A percentile compares a stretch with the other conserved stretches of the same genome.
phyloP scores from a whole-genome alignment of 768 basidiomycete genomes.

The Nidularia pulvinata region DNA sequence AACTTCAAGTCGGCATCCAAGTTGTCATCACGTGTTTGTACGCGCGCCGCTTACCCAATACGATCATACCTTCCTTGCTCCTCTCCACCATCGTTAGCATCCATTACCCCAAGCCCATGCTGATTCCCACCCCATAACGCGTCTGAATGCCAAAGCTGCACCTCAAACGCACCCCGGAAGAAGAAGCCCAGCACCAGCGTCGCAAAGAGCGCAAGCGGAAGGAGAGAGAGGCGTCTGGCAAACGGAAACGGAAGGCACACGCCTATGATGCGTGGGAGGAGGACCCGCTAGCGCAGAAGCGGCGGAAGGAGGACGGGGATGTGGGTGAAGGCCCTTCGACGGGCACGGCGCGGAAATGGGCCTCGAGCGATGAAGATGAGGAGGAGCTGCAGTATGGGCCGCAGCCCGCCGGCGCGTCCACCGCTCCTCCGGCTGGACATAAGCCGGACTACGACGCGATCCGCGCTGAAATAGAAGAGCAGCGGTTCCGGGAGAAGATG shows the following conservation, averaged over 20 bases:
- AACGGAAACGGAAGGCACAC: conserved; percentile 22
- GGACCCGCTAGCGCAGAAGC: conserved; percentile 17
- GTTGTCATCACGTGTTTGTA: no score
- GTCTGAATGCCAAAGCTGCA: conserved; percentile 48
- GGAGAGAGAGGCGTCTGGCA: conserved; percentile 1
- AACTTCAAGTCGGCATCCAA: no score
- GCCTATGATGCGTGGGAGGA: conserved; percentile 9
- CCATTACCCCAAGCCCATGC: no score
- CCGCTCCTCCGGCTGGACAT: conserved; percentile 2
- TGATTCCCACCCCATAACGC: no score
- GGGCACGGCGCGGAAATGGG: conserved; percentile 34
- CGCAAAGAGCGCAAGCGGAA: conserved; percentile 37
- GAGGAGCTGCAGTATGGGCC: conserved; percentile 13
- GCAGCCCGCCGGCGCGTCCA: conserved; percentile 9
- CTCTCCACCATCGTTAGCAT: no score
- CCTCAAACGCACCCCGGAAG: conserved; percentile 64
- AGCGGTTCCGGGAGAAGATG: conserved; percentile 71
- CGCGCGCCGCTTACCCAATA: no score
- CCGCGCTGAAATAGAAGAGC: conserved; percentile 58
- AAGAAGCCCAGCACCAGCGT: conserved; percentile 43
- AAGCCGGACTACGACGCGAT: conserved; percentile 48
- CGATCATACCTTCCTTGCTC: no score
- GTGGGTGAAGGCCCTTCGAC: conserved; percentile 16
- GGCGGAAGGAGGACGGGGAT: conserved; percentile 13
- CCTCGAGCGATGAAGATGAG: conserved; percentile 45